These are phyloP conservation scores for Notholithocarpus densiflorus DNA, from an alignment of 306 rosid species.

Conservation along the genomic window DNA sequence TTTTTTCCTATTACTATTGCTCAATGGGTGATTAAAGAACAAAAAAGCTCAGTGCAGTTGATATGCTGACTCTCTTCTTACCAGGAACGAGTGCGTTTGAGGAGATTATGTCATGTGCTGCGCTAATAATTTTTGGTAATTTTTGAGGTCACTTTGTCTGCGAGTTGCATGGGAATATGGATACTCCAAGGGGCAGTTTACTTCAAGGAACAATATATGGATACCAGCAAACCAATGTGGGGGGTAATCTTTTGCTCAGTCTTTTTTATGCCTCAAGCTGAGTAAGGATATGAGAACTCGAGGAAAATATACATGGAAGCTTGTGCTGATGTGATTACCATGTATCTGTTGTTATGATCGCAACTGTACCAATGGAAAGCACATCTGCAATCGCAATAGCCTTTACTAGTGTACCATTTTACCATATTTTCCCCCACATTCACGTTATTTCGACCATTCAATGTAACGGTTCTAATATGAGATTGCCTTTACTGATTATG, in stretches of 20 bases:
- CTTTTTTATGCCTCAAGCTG: not conserved
- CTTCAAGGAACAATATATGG: not conserved
- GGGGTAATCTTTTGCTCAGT: not conserved
- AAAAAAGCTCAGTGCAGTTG: not conserved
- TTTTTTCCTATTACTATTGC: too few relatives aligned
- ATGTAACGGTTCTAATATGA: not conserved
- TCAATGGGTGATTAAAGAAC: not conserved
- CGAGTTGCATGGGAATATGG: not conserved
- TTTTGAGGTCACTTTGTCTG: not conserved
- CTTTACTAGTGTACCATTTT: not conserved
- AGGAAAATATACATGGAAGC: not conserved
- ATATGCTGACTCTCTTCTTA: not conserved
- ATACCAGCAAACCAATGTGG: not conserved
- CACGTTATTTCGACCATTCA: not conserved
- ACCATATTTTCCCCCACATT: not conserved
- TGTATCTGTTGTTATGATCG: too few relatives aligned
- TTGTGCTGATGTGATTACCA: too few relatives aligned
- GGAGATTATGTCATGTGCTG: constrained; percentile 75
- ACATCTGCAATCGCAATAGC: too few relatives aligned
- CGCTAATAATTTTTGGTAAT: constrained; percentile 10
- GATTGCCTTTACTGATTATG: too few relatives aligned
- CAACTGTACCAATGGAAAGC: too few relatives aligned
- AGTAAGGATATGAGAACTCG: not conserved
- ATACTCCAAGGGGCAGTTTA: not conserved
- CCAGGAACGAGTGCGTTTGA: constrained; percentile 81